Evolutionary conservation across 805 yeast species (phyloP), one percentile per base, ranked within the genome.

Genomic region (Starmerella cellae): DNA sequence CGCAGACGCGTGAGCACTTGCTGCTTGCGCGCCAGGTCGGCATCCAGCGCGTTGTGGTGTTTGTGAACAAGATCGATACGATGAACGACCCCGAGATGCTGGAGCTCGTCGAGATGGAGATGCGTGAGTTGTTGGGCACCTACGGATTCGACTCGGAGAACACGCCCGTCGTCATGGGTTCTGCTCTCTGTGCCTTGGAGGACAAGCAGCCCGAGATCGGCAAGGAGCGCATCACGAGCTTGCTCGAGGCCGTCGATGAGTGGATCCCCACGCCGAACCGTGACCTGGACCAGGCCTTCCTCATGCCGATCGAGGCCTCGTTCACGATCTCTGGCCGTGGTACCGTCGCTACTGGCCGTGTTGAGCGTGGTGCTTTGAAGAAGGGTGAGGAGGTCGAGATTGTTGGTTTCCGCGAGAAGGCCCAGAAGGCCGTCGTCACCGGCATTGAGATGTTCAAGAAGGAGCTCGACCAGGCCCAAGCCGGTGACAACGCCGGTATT

Each of bases 381-480:
- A 87, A 87, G 74, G 97, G 97, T 69, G 97, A 88, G 69, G 97
- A 91, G 73, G 71, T 91, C 57, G 97, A 91, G 74, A 79, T 91
- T 63, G 95, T 91, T 50, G 98, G 98, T 61, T 75, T 71, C 74
- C 78, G 80, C 68, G 77, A 77, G 56, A 75, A 75, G 62, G 88
- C 94, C 54, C 64, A 82, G 66, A 88, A 85, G 78, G 77, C 96
- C 57, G 83, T 81, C 50, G 96, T 87, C 51, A 91, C 98, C 45
- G 97, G 97, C 69, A 84, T 91, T 61, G 98, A 91, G 75, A 88
- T 87, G 96, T 91, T 91, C 79, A 87, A 85, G 78, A 91, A 91
- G 75, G 97, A 91, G 66, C 78, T 91, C 60, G 97, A 87, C 69
- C 74, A 77, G 59, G 97, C 97, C 54, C 81, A 81, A 79, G 98